These are phyloP conservation scores for Phaeosphaeria sp. DNA, from an alignment of 2,329 filamentous ascomycete species.

Conservation along the genomic window DNA sequence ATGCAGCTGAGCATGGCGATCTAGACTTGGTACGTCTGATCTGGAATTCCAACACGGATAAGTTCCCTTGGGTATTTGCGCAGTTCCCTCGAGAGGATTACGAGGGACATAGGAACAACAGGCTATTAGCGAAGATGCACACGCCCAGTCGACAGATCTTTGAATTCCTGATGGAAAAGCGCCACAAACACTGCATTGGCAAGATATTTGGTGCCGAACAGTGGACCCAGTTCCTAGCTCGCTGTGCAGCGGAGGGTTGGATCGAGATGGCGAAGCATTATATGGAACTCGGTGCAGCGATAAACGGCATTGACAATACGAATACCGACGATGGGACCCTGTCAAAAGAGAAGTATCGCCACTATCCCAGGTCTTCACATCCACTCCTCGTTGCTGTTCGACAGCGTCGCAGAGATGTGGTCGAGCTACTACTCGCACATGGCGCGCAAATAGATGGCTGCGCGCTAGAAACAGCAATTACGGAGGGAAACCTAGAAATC, in stretches of 20 bases:
- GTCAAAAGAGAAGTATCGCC: too few species aligned
- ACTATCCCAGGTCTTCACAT: neutral
- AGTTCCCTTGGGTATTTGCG: neutral
- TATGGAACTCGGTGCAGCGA: constrained; percentile 4
- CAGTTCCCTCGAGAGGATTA: neutral
- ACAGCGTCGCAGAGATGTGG: neutral
- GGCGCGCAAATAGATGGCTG: neutral
- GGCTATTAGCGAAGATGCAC: neutral
- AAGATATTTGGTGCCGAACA: neutral
- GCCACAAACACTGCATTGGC: constrained; percentile 41
- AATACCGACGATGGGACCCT: too few species aligned
- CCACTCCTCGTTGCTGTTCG: neutral
- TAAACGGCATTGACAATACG: neutral
- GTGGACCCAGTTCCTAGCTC: constrained; percentile 1
- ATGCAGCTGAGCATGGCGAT: neutral
- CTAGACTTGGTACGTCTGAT: neutral
- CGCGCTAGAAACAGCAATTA: neutral
- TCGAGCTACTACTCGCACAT: neutral
- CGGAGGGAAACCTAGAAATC: neutral
- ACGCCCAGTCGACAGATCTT: constrained; percentile 6
- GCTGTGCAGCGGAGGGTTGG: constrained; percentile 6
- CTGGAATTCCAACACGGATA: neutral
- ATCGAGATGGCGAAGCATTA: constrained; percentile 8
- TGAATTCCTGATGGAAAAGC: constrained; percentile 3
- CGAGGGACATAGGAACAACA: neutral